Evolutionary conservation across 169 alveolate genomes (phyloP).

Genomic region (Besnoitia besnoiti): DNA sequence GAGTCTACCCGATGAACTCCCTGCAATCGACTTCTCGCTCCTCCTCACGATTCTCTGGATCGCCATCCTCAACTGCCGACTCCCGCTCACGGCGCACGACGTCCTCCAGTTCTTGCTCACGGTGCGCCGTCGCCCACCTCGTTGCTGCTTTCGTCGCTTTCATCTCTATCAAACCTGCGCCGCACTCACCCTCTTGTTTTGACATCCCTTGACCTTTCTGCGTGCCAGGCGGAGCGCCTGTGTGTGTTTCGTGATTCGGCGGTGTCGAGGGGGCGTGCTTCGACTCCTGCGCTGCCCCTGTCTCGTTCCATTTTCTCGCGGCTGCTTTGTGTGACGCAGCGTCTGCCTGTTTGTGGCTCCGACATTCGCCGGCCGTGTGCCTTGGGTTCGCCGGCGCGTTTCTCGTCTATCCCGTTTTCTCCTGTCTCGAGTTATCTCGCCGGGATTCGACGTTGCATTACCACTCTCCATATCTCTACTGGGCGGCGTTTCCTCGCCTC

Average conservation of each 20-base stretch:
- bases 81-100: conserved; percentile 45
- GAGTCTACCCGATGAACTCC: conserved; percentile 39
- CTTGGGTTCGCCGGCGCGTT: too few species aligned
- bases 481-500: too few species aligned
- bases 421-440: too few species aligned
- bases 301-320: too few species aligned
- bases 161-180: background rate
- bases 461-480: too few species aligned
- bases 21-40: conserved; percentile 14
- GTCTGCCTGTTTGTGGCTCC: too few species aligned
- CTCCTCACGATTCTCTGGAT: conserved; percentile 44
- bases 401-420: too few species aligned
- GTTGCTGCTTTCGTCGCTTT: background rate
- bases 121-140: background rate
- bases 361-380: too few species aligned
- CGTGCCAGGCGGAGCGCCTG: background rate
- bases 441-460: too few species aligned
- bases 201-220: background rate
- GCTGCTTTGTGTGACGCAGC: too few species aligned
- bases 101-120: conserved; percentile 43
- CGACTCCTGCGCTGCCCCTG: too few species aligned
- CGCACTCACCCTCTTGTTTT: background rate
- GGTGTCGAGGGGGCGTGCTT: too few species aligned
- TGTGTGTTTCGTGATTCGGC: background rate
- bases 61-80: conserved; percentile 45